Conservation (phyloP, 2,329 filamentous ascomycete species). For the Stagonosporopsis cucurbitacearum region DNA sequence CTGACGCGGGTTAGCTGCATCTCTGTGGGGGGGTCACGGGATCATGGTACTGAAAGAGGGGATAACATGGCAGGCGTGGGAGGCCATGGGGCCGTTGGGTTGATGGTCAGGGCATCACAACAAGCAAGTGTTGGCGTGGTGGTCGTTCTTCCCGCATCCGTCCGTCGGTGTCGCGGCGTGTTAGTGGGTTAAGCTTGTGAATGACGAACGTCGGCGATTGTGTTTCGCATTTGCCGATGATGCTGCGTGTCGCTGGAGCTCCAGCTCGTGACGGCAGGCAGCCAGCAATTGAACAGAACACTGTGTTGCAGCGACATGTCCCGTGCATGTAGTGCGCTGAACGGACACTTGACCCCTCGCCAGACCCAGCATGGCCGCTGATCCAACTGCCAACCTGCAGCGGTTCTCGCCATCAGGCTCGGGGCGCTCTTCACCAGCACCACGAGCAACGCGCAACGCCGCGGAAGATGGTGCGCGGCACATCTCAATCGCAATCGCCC, state of each 20-base stretch:
- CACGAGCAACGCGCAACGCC: constrained; percentile 78
- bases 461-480: constrained; percentile 72
- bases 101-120: constrained; percentile 9
- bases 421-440: constrained; percentile 77
- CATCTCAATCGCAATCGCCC: too few species aligned
- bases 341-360: constrained; percentile 25
- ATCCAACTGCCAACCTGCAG: constrained; percentile 45
- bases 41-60: constrained; percentile 1
- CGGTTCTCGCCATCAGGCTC: constrained; percentile 78
- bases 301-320: constrained; percentile 38
- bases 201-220: constrained; percentile 21
- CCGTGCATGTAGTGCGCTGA: constrained; percentile 23
- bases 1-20: constrained; percentile 16
- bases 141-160: constrained; percentile 22
- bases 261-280: constrained; percentile 23
- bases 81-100: constrained; percentile 4
- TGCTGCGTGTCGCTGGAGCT: constrained; percentile 27
- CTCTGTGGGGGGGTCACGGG: neutral
- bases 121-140: constrained; percentile 8
- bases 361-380: constrained; percentile 48
- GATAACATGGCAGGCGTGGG: constrained; percentile 9
- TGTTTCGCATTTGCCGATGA: constrained; percentile 17
- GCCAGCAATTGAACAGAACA: constrained; percentile 21
- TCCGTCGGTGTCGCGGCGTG: too few species aligned
- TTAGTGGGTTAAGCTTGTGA: too few species aligned